A percentile compares a stretch with the other conserved stretches of the same genome.
Evolutionary conservation across 2,329 filamentous ascomycete species (phyloP).

Genomic region (Fusarium sulawesiense): DNA sequence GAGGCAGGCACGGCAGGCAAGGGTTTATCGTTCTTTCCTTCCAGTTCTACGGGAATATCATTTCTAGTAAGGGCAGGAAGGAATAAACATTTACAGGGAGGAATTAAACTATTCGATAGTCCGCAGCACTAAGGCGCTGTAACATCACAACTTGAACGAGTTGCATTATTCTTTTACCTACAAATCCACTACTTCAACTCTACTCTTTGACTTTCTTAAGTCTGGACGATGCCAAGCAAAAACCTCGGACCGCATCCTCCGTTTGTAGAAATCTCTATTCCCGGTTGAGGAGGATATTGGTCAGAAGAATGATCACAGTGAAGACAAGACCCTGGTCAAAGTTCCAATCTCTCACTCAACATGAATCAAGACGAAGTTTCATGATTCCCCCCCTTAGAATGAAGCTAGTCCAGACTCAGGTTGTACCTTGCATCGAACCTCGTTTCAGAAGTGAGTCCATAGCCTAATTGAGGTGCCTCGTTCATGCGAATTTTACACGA

Average conservation of each 20-base stretch:
- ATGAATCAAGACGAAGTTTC: constrained; percentile 36
- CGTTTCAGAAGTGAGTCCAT: constrained; percentile 32
- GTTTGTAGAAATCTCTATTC: background rate
- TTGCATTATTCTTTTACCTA: constrained; percentile 1
- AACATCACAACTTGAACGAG: background rate
- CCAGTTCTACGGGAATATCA: constrained; percentile 23
- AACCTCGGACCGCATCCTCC: background rate
- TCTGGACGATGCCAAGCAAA: constrained; percentile 17
- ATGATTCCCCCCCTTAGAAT: constrained; percentile 12
- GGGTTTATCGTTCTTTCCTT: constrained; percentile 24
- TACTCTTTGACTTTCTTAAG: background rate
- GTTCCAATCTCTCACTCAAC: constrained; percentile 37
- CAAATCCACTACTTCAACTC: background rate
- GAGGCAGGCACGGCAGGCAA: constrained; percentile 17
- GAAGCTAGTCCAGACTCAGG: background rate
- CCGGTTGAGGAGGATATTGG: background rate
- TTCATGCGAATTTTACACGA: constrained; percentile 25
- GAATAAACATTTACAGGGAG: constrained; percentile 12
- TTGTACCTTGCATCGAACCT: constrained; percentile 17
- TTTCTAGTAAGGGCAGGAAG: background rate
- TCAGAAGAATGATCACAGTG: background rate
- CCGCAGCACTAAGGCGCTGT: background rate
- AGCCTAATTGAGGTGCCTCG: constrained; percentile 12
- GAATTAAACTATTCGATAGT: background rate
- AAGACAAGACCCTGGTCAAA: constrained; percentile 16